Evolutionary conservation across 257 asterid species (phyloP), one percentile per base, ranked within the genome.

Genomic region (Jacaranda mimosifolia): DNA sequence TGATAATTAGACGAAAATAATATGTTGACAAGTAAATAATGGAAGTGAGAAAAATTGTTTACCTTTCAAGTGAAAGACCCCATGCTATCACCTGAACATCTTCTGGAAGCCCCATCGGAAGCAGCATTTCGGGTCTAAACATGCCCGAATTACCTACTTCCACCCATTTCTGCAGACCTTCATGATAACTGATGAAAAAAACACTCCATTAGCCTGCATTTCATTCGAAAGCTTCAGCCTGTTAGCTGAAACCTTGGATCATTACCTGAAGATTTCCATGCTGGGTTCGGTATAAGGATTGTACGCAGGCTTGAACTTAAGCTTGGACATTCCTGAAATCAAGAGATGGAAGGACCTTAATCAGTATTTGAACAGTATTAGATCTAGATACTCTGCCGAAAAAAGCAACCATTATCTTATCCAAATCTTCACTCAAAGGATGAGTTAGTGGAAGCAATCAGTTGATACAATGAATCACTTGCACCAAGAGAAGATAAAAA

Each of bases 61-160:
- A 92, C 98, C 98, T 95, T 81, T 95, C 99, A 52, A 95, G 97
- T 49, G 99, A 95, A 81, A 95, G 98, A 43, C 99, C 99, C 99
- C 99, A 95, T 26, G 99, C 99, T 65, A 95, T 95, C 75, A 93
- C 98, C 81, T 87, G 96, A 49, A 93, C 98, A 80, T 95, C 99
- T 85, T 90, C 96, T 5, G 99, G 99, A 60, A 95, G 91, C 57
- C 98, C 97, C 99, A 95, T 95, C 1, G 99, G 99, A 46, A 64
- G 97, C 80, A 93, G 85, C 99, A 95, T 95, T 87, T 93, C 99
- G 26, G 99, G 99, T 85, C 98, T 90, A 81, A 95, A 96, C 99
- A 93, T 90, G 51, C 98, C 99, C 1, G 99, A 96, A 88, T 96
- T 96, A 74, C 99, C 98, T 64, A 95, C 80, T 87, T 95, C 98